phyloP scores from a whole-genome alignment of 129 eudicot species.

The Rutidosis leptorrhynchoides region DNA sequence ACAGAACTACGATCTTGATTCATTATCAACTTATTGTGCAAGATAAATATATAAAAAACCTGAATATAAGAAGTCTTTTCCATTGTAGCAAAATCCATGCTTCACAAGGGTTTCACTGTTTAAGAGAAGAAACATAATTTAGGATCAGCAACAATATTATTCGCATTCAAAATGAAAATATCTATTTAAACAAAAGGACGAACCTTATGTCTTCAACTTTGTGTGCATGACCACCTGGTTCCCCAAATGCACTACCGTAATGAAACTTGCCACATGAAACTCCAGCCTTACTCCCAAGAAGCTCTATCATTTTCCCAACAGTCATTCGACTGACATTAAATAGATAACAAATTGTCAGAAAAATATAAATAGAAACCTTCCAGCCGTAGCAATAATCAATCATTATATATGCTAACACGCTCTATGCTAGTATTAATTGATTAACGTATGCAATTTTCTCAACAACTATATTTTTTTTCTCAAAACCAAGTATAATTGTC shows the following conservation, averaged over 20 bases:
- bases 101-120: conserved; percentile 88
- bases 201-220: conserved; percentile 89
- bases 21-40: conserved; percentile 11
- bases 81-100: conserved; percentile 89
- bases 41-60: conserved; percentile 41
- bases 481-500: background rate
- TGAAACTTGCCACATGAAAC: conserved; percentile 93
- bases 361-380: background rate
- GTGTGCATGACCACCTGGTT: conserved; percentile 97
- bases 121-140: conserved; percentile 18
- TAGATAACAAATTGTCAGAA: conserved; percentile 8
- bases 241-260: conserved; percentile 98
- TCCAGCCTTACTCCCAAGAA: conserved; percentile 97
- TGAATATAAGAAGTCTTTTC: conserved; percentile 91
- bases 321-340: conserved; percentile 78
- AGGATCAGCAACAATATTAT: background rate
- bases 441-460: background rate
- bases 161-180: background rate
- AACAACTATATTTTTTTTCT: background rate
- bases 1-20: no score
- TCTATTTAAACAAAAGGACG: background rate
- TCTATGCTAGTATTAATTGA: no score
- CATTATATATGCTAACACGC: background rate
- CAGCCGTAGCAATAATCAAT: background rate
- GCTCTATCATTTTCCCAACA: conserved; percentile 98